phyloP scores from a whole-genome alignment of 768 basidiomycete genomes.

The Cystofilobasidium bisporidii region DNA sequence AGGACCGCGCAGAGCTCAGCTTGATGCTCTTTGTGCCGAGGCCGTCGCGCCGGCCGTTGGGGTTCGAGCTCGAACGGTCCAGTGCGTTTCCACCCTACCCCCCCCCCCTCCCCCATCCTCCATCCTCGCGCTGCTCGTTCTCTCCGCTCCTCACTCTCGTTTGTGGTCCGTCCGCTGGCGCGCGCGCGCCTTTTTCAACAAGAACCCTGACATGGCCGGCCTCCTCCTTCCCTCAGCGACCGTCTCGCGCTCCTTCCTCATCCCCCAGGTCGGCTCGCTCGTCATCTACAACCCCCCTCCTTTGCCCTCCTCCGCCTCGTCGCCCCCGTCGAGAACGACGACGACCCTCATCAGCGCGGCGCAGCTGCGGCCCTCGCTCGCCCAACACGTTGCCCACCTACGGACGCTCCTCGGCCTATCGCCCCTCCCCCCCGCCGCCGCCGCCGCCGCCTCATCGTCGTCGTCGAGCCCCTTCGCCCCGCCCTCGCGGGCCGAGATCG shows the following conservation, averaged over 20 bases:
- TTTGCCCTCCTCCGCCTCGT: too few relatives aligned
- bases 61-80: constrained; percentile 48
- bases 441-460: too few relatives aligned
- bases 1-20: constrained; percentile 51
- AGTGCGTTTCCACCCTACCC: constrained; percentile 41
- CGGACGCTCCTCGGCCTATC: constrained; percentile 73
- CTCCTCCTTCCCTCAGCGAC: constrained; percentile 43
- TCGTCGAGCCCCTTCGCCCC: too few relatives aligned
- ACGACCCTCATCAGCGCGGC: constrained; percentile 4
- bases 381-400: constrained; percentile 61
- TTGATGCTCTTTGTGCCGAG: constrained; percentile 85
- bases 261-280: constrained; percentile 91
- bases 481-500: background rate
- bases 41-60: constrained; percentile 55
- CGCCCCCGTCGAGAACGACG: too few relatives aligned
- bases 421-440: constrained; percentile 45
- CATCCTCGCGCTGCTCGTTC: too few relatives aligned
- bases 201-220: too few relatives aligned
- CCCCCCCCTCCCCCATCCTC: too few relatives aligned
- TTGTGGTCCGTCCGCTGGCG: too few relatives aligned
- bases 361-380: constrained; percentile 41
- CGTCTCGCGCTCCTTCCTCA: constrained; percentile 58
- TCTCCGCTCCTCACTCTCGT: too few relatives aligned
- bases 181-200: too few relatives aligned
- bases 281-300: constrained; percentile 56